Conservation (phyloP, 805 yeast species). For the Zygoascus bituminiphila region DNA sequence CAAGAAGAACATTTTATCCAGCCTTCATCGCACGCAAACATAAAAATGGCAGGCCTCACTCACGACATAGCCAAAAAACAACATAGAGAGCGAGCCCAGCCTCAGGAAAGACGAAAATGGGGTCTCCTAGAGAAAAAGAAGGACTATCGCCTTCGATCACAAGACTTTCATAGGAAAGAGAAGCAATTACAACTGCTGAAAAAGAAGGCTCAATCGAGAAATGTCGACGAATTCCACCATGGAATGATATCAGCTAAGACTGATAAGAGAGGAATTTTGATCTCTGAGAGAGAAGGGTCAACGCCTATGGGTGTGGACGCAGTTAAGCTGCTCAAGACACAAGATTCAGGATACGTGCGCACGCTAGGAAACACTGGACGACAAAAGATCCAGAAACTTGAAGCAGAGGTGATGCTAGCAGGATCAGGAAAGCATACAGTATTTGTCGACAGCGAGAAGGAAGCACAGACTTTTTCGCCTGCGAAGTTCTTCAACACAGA, state of each 20-base stretch:
- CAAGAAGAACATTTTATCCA: too few relatives aligned
- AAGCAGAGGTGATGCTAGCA: constrained; percentile 20
- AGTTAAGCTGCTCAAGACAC: constrained; percentile 76
- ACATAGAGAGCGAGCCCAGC: constrained; percentile 90
- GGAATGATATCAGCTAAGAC: constrained; percentile 72
- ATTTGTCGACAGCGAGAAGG: constrained; percentile 60
- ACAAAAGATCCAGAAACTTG: constrained; percentile 51
- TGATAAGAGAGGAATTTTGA: constrained; percentile 59
- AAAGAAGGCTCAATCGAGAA: constrained; percentile 61
- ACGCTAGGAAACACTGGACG: constrained; percentile 66
- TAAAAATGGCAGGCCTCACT: not conserved
- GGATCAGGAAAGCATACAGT: constrained; percentile 55
- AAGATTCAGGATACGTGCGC: constrained; percentile 79
- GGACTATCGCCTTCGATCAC: constrained; percentile 65
- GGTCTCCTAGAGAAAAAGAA: constrained; percentile 93
- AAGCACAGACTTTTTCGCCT: constrained; percentile 52
- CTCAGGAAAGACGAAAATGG: constrained; percentile 57
- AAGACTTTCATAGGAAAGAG: constrained; percentile 52
- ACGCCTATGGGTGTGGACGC: constrained; percentile 61
- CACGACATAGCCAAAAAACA: constrained; percentile 94
- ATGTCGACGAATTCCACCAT: constrained; percentile 95
- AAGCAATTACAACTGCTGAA: constrained; percentile 59
- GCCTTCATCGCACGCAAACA: not conserved
- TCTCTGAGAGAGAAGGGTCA: constrained; percentile 44
- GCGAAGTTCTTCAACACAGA: constrained; percentile 66